Evolutionary conservation across 1,139 yeast genomes (phyloP), one percentile per base, ranked within the genome.

Genomic region (Nakaseomyces bracarensis): DNA sequence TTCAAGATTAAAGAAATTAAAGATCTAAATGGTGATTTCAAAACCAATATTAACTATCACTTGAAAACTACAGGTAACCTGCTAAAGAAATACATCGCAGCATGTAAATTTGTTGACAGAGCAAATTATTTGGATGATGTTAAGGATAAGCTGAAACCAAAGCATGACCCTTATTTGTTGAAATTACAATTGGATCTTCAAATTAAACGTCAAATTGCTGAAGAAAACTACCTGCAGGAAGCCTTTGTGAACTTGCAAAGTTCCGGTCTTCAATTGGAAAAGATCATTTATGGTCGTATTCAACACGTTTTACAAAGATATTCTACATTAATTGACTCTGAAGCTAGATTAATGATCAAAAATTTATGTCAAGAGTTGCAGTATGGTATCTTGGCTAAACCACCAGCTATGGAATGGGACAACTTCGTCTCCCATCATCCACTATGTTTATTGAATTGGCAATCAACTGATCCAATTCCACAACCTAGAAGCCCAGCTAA

Each of bases 351-450:
- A 2, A 72, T 75, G 45, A 70, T 77, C 38, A 71, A 74, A 43
- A 75, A 72, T 51, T 63, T 82, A 51, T 71, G 80, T 43, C 77
- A 77, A 41, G 82, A 77, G 55, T 65, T 82, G 46, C 72, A 71
- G 47, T 69, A 77, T 43, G 87, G 89, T 6, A 73, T 82, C 44
- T 66, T 81, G 38, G 66, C 76, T 23, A 79, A 79, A 53, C 82
- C 78, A 44, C 67, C 77, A 4, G 73, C 70, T 23, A 69, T 75
- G 50, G 93, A 82, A 63, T 82, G 91, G 91, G 85, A 81, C 55
- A 74, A 76, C 31, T 82, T 81, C 49, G 79, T 82, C 42, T 67
- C 75, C 43, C 79, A 79, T 46, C 63, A 65, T 42, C 67, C 69
- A 2, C 61, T 60, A 39, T 68, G 71, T 44, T 50, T 69, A 27